phyloP scores from a whole-genome alignment of 306 rosid species.

The Gleditsia sinensis region DNA sequence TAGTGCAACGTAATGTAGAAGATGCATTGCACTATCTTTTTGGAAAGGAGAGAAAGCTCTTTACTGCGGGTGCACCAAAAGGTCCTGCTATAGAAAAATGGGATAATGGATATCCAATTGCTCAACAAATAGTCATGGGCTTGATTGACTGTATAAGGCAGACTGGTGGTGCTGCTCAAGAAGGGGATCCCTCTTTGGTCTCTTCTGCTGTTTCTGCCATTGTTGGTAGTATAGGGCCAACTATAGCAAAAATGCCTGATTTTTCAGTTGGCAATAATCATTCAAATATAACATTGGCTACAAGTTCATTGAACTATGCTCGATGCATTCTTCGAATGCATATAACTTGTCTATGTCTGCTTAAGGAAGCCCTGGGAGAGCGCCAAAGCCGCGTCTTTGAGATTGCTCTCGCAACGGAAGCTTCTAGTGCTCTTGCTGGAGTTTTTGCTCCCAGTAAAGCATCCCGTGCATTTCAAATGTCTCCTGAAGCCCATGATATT shows the following conservation, averaged over 20 bases:
- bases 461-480: conserved; percentile 72
- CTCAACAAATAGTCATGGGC: conserved; percentile 71
- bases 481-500: conserved; percentile 75
- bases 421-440: conserved; percentile 74
- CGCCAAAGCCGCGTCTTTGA: conserved; percentile 96
- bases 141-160: conserved; percentile 88
- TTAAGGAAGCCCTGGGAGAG: conserved; percentile 97
- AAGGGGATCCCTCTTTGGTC: conserved; percentile 96
- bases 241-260: conserved; percentile 66
- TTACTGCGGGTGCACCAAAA: conserved; percentile 62
- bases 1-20: conserved; percentile 80
- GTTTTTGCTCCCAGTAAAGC: conserved; percentile 81
- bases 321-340: conserved; percentile 75
- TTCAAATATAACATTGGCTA: conserved; percentile 48
- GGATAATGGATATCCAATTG: conserved; percentile 83
- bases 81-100: conserved; percentile 70
- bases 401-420: conserved; percentile 94
- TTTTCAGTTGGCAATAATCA: conserved; percentile 56
- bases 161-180: conserved; percentile 99
- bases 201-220: conserved; percentile 92
- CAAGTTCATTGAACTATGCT: conserved; percentile 63
- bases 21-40: conserved; percentile 57
- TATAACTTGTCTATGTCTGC: conserved; percentile 78
- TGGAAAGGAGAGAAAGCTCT: conserved; percentile 79
- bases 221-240: conserved; percentile 68